Evolutionary conservation across 148 eudicot species (phyloP).

Genomic region (Polygonum aviculare): DNA sequence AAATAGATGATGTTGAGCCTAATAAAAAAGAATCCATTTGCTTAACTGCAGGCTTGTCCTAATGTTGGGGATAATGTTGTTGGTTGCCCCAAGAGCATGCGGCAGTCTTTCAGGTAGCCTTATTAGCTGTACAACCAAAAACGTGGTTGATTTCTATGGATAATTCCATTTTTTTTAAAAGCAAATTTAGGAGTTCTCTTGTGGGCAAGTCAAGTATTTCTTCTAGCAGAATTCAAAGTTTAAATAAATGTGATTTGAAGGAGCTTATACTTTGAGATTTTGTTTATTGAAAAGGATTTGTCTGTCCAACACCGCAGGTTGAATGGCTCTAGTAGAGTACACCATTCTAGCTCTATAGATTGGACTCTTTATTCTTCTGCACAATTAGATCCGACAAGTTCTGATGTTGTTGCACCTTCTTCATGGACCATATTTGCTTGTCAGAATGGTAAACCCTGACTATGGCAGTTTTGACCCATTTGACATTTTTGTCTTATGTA

Average conservation of each 20-base stretch:
- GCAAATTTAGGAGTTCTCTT: background rate
- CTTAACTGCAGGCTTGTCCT: slow-evolving; percentile 29
- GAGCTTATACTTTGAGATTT: background rate
- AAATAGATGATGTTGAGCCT: background rate
- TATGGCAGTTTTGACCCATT: background rate
- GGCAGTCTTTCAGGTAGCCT: slow-evolving; percentile 41
- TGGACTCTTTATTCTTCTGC: slow-evolving; percentile 38
- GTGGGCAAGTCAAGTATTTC: background rate
- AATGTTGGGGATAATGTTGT: slow-evolving; percentile 16
- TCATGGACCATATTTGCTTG: slow-evolving; percentile 72
- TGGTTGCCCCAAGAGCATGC: slow-evolving; percentile 24
- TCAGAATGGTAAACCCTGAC: slow-evolving; percentile 42
- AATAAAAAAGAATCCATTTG: slow-evolving; percentile 3
- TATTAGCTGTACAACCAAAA: background rate
- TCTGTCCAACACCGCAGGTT: slow-evolving; percentile 23
- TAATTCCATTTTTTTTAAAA: background rate
- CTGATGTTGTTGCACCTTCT: slow-evolving; percentile 63
- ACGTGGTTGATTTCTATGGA: background rate
- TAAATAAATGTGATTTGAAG: background rate
- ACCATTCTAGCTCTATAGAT: slow-evolving; percentile 33
- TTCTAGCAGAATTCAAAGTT: background rate
- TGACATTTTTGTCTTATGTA: background rate
- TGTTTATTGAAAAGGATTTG: slow-evolving; percentile 1
- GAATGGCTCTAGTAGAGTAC: slow-evolving; percentile 32
- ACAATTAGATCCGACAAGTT: slow-evolving; percentile 33